A percentile compares a stretch with the other conserved stretches of the same genome.
Conservation (phyloP, 257 asterid species). For the Lycium ferocissimum region DNA sequence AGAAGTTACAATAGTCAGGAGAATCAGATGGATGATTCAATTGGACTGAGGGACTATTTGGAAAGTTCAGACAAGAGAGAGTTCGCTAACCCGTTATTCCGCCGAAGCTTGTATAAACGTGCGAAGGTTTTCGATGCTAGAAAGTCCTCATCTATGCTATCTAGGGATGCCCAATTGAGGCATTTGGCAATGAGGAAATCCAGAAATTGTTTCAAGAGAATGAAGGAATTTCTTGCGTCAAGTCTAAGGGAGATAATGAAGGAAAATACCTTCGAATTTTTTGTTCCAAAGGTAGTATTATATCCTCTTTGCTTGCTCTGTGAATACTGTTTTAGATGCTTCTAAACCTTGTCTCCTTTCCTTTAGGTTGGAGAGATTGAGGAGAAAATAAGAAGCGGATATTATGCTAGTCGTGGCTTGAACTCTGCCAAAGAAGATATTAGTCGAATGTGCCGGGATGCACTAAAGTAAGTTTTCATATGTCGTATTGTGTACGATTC, state of each 20-base stretch:
- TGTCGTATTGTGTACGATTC: conserved; percentile 19
- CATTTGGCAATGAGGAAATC: conserved; percentile 86
- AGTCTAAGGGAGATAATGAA: conserved; percentile 84
- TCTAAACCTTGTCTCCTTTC: conserved; percentile 29
- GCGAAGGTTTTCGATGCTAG: conserved; percentile 94
- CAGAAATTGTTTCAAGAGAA: conserved; percentile 79
- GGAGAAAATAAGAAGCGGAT: conserved; percentile 82
- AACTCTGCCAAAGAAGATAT: conserved; percentile 87
- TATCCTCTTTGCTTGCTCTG: conserved; percentile 2
- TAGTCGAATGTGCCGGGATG: conserved; percentile 89
- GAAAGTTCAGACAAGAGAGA: conserved; percentile 96
- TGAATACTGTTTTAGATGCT: not conserved
- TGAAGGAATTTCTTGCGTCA: conserved; percentile 74
- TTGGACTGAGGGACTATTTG: conserved; percentile 89
- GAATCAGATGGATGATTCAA: conserved; percentile 74
- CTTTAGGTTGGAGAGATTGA: conserved; percentile 84
- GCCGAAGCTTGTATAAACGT: conserved; percentile 92
- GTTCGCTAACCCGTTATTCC: conserved; percentile 83
- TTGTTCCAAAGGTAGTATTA: conserved; percentile 79
- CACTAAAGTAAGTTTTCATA: conserved; percentile 76
- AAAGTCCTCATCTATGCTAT: conserved; percentile 83
- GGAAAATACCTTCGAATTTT: conserved; percentile 74
- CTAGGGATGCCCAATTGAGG: conserved; percentile 96
- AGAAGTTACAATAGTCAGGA: conserved; percentile 38
- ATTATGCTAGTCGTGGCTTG: conserved; percentile 84